Percentiles rank a stretch among this genome's conserved stretches.
Evolutionary conservation across 306 rosid species (phyloP).

Genomic region (Gastrolobium bilobum): DNA sequence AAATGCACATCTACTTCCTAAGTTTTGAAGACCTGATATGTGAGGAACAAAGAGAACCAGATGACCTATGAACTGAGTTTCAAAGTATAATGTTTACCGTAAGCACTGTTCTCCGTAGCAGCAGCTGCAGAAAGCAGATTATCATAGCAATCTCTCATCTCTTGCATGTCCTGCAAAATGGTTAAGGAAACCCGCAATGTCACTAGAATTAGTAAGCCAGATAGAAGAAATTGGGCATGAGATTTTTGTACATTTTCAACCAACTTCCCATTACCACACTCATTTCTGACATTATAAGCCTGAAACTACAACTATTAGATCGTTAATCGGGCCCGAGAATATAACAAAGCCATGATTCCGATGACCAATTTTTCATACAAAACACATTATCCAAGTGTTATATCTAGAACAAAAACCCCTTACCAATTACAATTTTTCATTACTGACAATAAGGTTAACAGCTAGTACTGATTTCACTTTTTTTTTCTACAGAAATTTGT

Average conservation of each 20-base stretch:
- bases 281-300: neutral
- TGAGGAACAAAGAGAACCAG: constrained; percentile 8
- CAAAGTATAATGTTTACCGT: constrained; percentile 56
- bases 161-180: constrained; percentile 78
- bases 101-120: constrained; percentile 85
- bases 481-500: neutral
- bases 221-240: neutral
- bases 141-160: constrained; percentile 87
- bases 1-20: constrained; percentile 24
- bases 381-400: constrained; percentile 10
- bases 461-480: neutral
- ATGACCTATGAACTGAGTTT: constrained; percentile 18
- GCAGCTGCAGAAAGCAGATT: constrained; percentile 91
- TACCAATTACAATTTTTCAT: neutral
- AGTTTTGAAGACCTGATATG: neutral
- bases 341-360: neutral
- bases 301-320: neutral
- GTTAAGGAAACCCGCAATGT: constrained; percentile 23
- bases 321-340: neutral
- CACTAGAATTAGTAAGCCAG: constrained; percentile 16
- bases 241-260: neutral
- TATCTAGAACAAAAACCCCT: constrained; percentile 12
- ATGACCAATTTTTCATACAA: constrained; percentile 29
- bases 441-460: neutral
- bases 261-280: constrained; percentile 11